Evolutionary conservation across 345 rosid genomes (phyloP).

Genomic region (Eucalyptus erythrocorys): DNA sequence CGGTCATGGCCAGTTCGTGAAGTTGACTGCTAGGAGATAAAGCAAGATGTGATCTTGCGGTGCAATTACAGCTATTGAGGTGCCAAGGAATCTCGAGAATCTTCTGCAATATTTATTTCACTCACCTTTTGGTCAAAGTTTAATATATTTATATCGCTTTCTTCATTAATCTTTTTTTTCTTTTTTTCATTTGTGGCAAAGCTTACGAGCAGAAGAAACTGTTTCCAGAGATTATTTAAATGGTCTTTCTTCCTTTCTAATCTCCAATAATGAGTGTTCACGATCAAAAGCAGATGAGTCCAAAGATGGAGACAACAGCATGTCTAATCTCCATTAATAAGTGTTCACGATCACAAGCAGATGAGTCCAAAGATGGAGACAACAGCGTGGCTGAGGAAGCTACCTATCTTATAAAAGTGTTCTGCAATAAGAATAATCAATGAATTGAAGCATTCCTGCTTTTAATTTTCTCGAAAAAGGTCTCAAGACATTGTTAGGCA

Average conservation of each 20-base stretch:
- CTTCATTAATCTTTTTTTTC: background rate
- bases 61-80: background rate
- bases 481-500: background rate
- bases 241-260: background rate
- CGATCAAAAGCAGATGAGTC: background rate
- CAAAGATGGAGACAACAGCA: background rate
- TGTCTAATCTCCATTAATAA: background rate
- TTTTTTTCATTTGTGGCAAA: background rate
- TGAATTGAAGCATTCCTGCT: background rate
- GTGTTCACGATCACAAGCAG: background rate
- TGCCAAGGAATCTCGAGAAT: background rate
- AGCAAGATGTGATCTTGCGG: background rate
- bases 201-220: background rate
- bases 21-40: background rate
- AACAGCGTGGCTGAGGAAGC: background rate
- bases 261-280: background rate
- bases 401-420: background rate
- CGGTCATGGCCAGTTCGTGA: background rate
- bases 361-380: background rate
- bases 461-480: background rate
- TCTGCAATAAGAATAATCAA: background rate
- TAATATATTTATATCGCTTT: background rate
- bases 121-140: background rate
- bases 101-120: background rate
- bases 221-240: background rate